A percentile compares a stretch with the other conserved stretches of the same genome.
These are phyloP conservation scores for Cercospora sp. DNA, from an alignment of 2,329 filamentous ascomycete genomes.

Conservation along the genomic window DNA sequence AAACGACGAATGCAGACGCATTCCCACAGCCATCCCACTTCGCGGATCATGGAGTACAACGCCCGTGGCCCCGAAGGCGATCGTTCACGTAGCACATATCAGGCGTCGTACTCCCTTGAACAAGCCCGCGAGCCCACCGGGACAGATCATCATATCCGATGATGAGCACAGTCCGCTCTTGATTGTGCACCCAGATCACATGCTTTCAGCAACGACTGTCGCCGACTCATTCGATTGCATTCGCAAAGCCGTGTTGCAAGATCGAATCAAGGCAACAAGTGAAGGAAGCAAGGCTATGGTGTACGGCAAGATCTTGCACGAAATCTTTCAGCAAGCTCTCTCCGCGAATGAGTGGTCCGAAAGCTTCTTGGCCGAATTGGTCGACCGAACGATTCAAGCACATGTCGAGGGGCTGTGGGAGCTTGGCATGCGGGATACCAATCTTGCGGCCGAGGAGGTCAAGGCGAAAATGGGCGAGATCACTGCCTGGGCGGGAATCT, in stretches of 20 bases:
- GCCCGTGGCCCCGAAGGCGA: slow-evolving; percentile 69
- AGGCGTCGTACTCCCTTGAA: slow-evolving; percentile 41
- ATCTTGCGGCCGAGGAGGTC: slow-evolving; percentile 75
- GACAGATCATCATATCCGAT: slow-evolving; percentile 74
- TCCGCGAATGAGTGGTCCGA: slow-evolving; percentile 79
- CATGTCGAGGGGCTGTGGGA: slow-evolving; percentile 89
- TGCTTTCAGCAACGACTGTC: slow-evolving; percentile 91
- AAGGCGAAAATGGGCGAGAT: slow-evolving; percentile 80
- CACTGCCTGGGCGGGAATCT: slow-evolving; percentile 78
- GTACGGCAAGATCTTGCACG: slow-evolving; percentile 91
- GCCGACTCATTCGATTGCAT: slow-evolving; percentile 95
- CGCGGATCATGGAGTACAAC: slow-evolving; percentile 87
- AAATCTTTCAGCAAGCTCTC: slow-evolving; percentile 90
- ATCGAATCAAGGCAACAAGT: slow-evolving; percentile 87
- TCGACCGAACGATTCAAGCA: slow-evolving; percentile 67
- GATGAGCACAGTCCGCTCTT: slow-evolving; percentile 68
- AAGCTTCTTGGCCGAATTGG: slow-evolving; percentile 63
- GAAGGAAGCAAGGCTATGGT: slow-evolving; percentile 78
- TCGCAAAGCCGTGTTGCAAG: slow-evolving; percentile 87
- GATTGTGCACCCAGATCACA: slow-evolving; percentile 90
- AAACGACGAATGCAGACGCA: slow-evolving; percentile 70
- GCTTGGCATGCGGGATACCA: slow-evolving; percentile 68
- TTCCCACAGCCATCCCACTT: slow-evolving; percentile 68
- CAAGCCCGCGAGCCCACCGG: slow-evolving; percentile 41
- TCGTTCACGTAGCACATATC: slow-evolving; percentile 69